These are phyloP conservation scores for Mortierella sp. DNA, from an alignment of 371 early-diverging fungal species.

Conservation along the genomic window DNA sequence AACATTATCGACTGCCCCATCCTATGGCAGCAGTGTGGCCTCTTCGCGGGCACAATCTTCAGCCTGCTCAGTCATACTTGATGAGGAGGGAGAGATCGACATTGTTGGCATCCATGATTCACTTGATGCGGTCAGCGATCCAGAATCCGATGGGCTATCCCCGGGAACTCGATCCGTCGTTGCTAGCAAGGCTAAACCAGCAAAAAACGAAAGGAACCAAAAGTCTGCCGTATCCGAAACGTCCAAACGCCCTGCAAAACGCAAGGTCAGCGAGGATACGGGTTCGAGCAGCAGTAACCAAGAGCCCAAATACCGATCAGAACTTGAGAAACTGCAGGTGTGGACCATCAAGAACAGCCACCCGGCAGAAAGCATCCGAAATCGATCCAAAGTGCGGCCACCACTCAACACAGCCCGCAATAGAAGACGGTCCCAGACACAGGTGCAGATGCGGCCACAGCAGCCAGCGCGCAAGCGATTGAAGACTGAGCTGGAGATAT, in stretches of 20 bases:
- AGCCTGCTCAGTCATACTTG: constrained; percentile 7
- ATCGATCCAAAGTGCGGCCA: neutral
- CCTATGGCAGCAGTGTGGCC: neutral
- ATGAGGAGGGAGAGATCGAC: constrained; percentile 3
- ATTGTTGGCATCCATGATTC: neutral
- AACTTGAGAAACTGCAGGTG: constrained; percentile 11
- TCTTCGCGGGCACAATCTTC: constrained; percentile 6
- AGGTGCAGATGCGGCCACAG: neutral
- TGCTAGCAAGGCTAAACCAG: no score
- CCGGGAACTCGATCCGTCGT: no score
- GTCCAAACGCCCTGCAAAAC: neutral
- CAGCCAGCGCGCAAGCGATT: neutral
- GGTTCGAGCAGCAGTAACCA: neutral
- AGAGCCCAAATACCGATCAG: neutral
- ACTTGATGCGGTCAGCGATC: neutral
- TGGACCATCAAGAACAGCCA: constrained; percentile 24
- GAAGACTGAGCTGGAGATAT: constrained; percentile 10
- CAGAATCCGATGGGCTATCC: no score
- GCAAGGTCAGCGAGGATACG: neutral
- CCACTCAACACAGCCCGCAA: neutral
- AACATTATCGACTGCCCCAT: neutral
- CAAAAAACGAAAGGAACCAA: no score
- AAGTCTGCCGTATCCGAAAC: no score
- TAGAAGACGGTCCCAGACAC: neutral
- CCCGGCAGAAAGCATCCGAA: neutral